Conservation (phyloP, 805 yeast genomes). For the Candida lessepsii region DNA sequence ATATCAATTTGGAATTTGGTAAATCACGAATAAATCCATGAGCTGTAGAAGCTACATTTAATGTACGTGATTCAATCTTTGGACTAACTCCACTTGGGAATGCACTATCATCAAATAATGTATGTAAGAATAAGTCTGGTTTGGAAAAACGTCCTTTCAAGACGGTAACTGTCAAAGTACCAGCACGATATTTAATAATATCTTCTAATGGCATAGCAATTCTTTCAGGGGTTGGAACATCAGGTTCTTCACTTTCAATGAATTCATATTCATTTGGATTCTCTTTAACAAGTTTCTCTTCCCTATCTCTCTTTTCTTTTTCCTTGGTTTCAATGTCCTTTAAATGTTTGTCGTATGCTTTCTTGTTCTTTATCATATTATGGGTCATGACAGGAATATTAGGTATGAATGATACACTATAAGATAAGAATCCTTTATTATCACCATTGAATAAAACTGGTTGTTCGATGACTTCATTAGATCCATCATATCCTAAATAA, state of each 20-base stretch:
- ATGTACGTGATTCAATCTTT: conserved; percentile 44
- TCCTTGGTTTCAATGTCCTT: conserved; percentile 33
- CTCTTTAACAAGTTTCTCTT: conserved; percentile 51
- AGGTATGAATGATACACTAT: conserved; percentile 66
- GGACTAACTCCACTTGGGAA: conserved; percentile 57
- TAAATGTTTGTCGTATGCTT: conserved; percentile 39
- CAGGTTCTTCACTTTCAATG: conserved; percentile 46
- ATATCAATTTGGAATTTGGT: conserved; percentile 52
- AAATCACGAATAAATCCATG: conserved; percentile 70
- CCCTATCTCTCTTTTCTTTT: conserved; percentile 47
- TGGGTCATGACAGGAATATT: conserved; percentile 60
- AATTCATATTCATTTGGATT: conserved; percentile 66
- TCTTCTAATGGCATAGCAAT: conserved; percentile 50
- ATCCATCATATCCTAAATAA: conserved; percentile 51
- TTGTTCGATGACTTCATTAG: conserved; percentile 44
- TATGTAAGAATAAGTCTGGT: conserved; percentile 53
- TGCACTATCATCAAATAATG: conserved; percentile 62
- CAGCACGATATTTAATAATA: conserved; percentile 56
- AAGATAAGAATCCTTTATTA: conserved; percentile 48
- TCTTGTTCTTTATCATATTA: conserved; percentile 50
- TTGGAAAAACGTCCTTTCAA: conserved; percentile 47
- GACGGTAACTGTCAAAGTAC: conserved; percentile 58
- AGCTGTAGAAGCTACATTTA: conserved; percentile 48
- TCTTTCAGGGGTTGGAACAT: conserved; percentile 37
- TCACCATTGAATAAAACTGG: conserved; percentile 40